These are phyloP conservation scores for Cryptococcus jaspeensis DNA, from an alignment of 1,284 basidiomycete genomes.

Conservation along the genomic window DNA sequence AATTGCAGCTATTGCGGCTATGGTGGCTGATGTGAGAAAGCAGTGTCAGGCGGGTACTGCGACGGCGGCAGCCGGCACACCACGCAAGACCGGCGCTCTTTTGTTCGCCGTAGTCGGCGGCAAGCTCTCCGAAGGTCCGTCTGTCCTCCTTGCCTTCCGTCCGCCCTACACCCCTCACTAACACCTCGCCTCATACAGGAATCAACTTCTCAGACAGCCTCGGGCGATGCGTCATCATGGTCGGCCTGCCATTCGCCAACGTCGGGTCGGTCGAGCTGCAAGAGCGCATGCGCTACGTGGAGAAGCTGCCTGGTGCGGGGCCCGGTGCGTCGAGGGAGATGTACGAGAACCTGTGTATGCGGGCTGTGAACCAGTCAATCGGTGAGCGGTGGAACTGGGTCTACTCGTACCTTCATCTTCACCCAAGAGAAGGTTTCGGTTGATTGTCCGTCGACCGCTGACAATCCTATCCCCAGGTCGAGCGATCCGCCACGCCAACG, in stretches of 20 bases:
- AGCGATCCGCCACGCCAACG: slow-evolving; percentile 79
- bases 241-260: slow-evolving; percentile 93
- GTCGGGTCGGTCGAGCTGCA: slow-evolving; percentile 82
- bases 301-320: slow-evolving; percentile 51
- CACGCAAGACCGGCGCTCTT: slow-evolving; percentile 61
- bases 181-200: slow-evolving; percentile 44
- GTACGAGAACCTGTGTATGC: slow-evolving; percentile 94
- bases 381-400: slow-evolving; percentile 57
- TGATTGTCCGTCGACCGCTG: not conserved
- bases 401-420: not conserved
- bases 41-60: slow-evolving; percentile 13
- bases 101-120: slow-evolving; percentile 93
- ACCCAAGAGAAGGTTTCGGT: slow-evolving; percentile 3
- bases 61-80: slow-evolving; percentile 11
- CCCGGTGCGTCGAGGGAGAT: slow-evolving; percentile 77
- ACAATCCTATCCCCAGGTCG: slow-evolving; percentile 60
- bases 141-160: not conserved
- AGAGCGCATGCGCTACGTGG: slow-evolving; percentile 87
- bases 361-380: slow-evolving; percentile 94
- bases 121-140: slow-evolving; percentile 82
- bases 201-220: slow-evolving; percentile 92
- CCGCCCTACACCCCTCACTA: no score
- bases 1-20: no score
- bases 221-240: slow-evolving; percentile 81
- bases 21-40: not conserved